phyloP scores from a whole-genome alignment of 108 stramenopile species.

The Cyclotella baltica region DNA sequence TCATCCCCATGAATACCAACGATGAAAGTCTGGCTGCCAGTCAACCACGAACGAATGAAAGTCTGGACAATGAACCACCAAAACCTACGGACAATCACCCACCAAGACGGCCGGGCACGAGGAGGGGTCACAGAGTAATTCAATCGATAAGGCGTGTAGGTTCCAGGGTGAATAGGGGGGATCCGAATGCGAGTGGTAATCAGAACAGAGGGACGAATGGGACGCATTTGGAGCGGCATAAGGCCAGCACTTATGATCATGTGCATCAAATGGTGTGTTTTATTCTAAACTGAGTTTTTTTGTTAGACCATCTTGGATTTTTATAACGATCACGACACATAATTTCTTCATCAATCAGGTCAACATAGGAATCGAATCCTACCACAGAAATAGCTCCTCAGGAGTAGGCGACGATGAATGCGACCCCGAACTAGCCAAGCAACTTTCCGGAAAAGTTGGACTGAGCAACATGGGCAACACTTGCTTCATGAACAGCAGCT shows the following conservation, averaged over 20 bases:
- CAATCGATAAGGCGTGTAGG: constrained; percentile 34
- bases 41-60: neutral
- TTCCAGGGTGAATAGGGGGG: constrained; percentile 13
- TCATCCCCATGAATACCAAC: constrained; percentile 1
- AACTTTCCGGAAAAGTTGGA: constrained; percentile 70
- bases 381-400: constrained; percentile 12
- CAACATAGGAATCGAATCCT: constrained; percentile 20
- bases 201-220: neutral
- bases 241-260: constrained; percentile 47
- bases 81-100: too few relatives aligned
- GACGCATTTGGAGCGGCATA: neutral
- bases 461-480: constrained; percentile 96
- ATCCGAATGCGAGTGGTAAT: constrained; percentile 1
- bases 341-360: neutral
- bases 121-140: neutral
- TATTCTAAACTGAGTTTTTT: neutral
- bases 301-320: neutral
- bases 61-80: too few relatives aligned
- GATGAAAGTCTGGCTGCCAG: neutral
- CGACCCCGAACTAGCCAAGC: neutral
- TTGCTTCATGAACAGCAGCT: constrained; percentile 93
- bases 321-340: neutral
- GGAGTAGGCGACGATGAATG: neutral
- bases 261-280: constrained; percentile 36
- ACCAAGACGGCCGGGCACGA: neutral